Conservation (phyloP, 1,139 yeast genomes). For the Blastobotrys serpentis region DNA sequence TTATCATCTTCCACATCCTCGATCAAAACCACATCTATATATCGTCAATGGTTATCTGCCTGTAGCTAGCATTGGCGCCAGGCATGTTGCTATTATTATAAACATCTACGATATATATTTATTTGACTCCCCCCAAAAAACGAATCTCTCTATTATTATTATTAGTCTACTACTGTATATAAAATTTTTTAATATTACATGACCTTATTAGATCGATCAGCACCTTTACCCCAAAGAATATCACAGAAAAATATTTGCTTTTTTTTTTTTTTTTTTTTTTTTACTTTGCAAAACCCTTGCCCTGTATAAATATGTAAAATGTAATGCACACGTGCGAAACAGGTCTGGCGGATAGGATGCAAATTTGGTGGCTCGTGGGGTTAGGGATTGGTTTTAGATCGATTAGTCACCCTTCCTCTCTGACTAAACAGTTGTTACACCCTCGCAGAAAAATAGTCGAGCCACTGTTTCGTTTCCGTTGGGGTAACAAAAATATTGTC, state of each 20-base stretch:
- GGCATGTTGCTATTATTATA: background rate
- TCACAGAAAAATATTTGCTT: too few species aligned
- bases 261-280: background rate
- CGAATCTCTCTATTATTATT: background rate
- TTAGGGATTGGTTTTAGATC: too few species aligned
- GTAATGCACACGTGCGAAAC: background rate
- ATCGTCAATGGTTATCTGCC: constrained; percentile 29
- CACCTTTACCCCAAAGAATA: too few species aligned
- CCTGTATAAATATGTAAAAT: background rate
- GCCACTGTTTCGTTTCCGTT: too few species aligned
- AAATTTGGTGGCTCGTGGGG: too few species aligned
- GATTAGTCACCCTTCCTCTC: too few species aligned
- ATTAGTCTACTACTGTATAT: background rate
- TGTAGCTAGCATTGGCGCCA: background rate
- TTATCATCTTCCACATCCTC: constrained; percentile 22
- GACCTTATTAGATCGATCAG: constrained; percentile 4
- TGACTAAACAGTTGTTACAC: too few species aligned
- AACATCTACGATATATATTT: background rate
- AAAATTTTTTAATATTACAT: background rate
- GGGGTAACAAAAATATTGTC: too few species aligned
- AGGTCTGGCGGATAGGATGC: too few species aligned
- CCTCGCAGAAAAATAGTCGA: too few species aligned
- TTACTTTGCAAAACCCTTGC: background rate
- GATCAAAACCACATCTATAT: constrained; percentile 25
- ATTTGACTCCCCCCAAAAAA: background rate